Evolutionary conservation across 192 early-diverging fungal genomes (phyloP), one percentile per base, ranked within the genome.

Genomic region (Rhizophagus prolifer): DNA sequence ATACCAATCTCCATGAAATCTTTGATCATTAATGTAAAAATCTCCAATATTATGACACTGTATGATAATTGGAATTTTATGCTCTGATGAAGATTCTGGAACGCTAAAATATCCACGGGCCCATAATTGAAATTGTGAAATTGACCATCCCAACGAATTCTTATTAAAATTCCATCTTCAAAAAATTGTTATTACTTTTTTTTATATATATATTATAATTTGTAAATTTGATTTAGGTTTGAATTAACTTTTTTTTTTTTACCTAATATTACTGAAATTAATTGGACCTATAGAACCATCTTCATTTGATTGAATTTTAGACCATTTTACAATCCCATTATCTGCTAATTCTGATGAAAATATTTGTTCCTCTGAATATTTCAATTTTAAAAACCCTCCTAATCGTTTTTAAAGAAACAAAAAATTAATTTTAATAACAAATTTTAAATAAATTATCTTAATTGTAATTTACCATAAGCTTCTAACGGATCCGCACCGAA

Each of bases 401-500:
- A 54, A 25, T 54, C 16, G 16, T 21, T 50, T 54, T 54, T 23
- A 38, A 23, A 38, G 38, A 67, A 38, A n/a, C n/a, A n/a, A 67
- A 36, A 38, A 36, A 41, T 41, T 67, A 36, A n/a, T 31, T 67
- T 34, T 36, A 9, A 67, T 23, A n/a, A 9, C 6, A 38, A 67
- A 31, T 34, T 23, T n/a, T 41, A 19, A 67, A 41, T 9, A 4
- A 34, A 66, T 66, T 34, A 67, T 19, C 23, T 41, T 2, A 67
- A 41, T 1, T 9, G 9, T 67, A 21, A 66, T 25, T 28, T 63
- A 90, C 92, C 93, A 79, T 89, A 94, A 10, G 90, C 87, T 65
- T 88, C 87, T 41, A 94, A 78, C 14, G 90, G 90, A 81, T 94
- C 93, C 4, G 85, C 87, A 19, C 93, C 93, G 64, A 91, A 87